Base-by-base conservation (phyloP, 2,329 filamentous ascomycete genomes). In the Arachnopeziza araneosa region DNA sequence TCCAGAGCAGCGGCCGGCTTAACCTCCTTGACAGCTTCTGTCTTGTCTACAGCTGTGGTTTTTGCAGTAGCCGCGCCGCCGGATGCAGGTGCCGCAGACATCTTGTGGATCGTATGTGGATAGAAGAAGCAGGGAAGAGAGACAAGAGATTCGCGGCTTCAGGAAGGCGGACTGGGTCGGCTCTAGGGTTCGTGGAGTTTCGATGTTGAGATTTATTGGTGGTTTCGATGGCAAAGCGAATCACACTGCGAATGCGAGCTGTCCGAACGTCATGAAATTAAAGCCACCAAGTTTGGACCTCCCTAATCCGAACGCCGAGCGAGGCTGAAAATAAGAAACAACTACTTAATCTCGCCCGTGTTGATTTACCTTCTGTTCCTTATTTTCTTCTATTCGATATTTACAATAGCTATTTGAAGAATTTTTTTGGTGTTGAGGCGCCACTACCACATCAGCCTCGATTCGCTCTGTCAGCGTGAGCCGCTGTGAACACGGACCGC, bases 1-100 rank as follows among this genome's bases (percentile, higher is more conserved):
- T 96, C 95, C 26, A 98, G 83, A 60, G 89, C 84, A 76, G 79
- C 71, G 77, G 79, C 73, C 75, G 72, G 71, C 64, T 76, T 74
- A 61, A 74, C 70, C 44, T 77, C 72, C 65, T 77, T 72, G 70
- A 67, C 65, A 60, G 71, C 70, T 72, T 64, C 60, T 54, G 53
- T 64, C 60, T 69, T 70, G 55, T 71, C 66, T 59, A 63, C 57
- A 32, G 55, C 44, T 44, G 57, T 62, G 49, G 64, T 63, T 59
- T 69, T 68, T 50, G 63, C 63, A 24, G 66, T 65, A 55, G 60
- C 60, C 55, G 61, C 64, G 24, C 65, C 58, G 60, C 69, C 67
- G 9, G 71, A 65, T 56, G 67, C 62, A 63, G 70, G 68, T 60
- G 70, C 67, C 59, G 66, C 69, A 24, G 71, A 73, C 71, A 73